Base-by-base conservation (phyloP, 179 eudicot species). In the Carnegiea gigantea region DNA sequence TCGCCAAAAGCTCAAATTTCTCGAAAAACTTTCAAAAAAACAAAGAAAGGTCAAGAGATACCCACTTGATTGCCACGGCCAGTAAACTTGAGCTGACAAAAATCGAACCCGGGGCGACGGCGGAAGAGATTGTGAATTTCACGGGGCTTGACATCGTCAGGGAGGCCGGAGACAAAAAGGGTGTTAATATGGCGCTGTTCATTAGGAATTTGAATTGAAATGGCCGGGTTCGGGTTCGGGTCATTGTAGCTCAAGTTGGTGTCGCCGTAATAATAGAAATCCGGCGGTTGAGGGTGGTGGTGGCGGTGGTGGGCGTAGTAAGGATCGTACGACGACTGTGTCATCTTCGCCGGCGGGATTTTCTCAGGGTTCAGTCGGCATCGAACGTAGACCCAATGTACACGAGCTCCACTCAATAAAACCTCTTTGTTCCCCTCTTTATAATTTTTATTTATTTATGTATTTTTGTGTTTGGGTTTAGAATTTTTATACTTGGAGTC, bases 91-190 rank as follows among this genome's bases (percentile, higher is more conserved):
- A 95, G 92, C 89, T 93, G 98, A 84, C 90, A 92, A 59, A 90
- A 91, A 24, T 92, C 96, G 81, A 95, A 95, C 1, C 98, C 98
- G 46, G 91, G 92, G 0, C 94, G 95, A 13, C 94, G 90, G 78
- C 97, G 95, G 83, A 95, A 95, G 77, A 95, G 93, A 82, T 95
- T 95, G 85, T 95, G 98, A 76, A 95, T 92, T 83, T 95, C 98
- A 30, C 98, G 94, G 23, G 98, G 89, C 44, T 91, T 88, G 78
- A 95, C 90, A 79, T 95, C 97, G 82, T 92, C 98, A 51, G 98
- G 98, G 67, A 95, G 95, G 44, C 98, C 98, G 12, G 98, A 94
- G 70, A 95, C 92, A 82, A 95, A 95, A 36, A 95, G 95, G 24
- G 98, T 95, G 78, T 92, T 91, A 44, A 93, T 92, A 20, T 89